A percentile compares a stretch with the other conserved stretches of the same genome.
These are phyloP conservation scores for Saccharomycopsis hybrid DNA, from an alignment of 1,139 yeast genomes.

Conservation along the genomic window DNA sequence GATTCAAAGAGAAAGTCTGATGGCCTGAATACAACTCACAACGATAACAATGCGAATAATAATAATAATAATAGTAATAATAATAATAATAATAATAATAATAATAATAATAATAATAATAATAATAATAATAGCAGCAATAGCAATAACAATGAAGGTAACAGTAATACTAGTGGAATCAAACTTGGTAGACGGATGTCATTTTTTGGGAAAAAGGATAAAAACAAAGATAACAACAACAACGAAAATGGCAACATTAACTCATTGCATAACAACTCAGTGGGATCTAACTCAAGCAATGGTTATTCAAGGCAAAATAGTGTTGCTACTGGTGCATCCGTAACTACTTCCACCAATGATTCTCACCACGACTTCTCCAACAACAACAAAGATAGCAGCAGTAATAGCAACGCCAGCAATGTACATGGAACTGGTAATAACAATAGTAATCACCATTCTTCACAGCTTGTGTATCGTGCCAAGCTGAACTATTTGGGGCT, in stretches of 20 bases:
- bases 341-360: background rate
- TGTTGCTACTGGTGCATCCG: background rate
- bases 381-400: background rate
- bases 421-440: slow-evolving; percentile 15
- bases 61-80: slow-evolving; percentile 1
- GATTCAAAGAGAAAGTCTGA: background rate
- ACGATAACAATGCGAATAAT: slow-evolving; percentile 8
- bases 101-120: slow-evolving; percentile 1
- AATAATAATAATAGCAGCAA: background rate
- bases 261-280: no score
- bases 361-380: background rate
- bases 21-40: background rate
- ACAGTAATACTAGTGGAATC: background rate
- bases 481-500: slow-evolving; percentile 26
- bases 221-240: slow-evolving; percentile 2
- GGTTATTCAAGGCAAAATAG: background rate
- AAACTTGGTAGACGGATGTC: slow-evolving; percentile 12
- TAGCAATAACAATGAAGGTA: background rate
- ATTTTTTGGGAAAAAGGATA: slow-evolving; percentile 16
- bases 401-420: background rate
- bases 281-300: background rate
- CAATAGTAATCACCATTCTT: background rate
- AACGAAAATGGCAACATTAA: background rate
- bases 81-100: slow-evolving; percentile 1
- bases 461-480: background rate